Base-by-base conservation (phyloP, 306 rosid genomes). In the Malus fusca region DNA sequence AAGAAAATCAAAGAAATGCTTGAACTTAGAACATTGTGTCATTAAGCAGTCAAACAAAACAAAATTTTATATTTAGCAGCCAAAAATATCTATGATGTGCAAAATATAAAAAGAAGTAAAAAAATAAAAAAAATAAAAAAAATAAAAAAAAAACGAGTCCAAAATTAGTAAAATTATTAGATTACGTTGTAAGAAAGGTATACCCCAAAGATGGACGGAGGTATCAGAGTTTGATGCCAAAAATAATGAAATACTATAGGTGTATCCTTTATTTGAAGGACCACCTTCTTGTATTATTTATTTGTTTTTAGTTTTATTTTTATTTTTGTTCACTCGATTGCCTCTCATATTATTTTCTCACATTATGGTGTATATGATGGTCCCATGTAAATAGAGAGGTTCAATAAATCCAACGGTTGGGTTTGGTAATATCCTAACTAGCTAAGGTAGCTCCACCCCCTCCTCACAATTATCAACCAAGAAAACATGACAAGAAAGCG, bases 141-240 rank as follows among this genome's bases (percentile, higher is more conserved):
- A 3, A 30, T n/a, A 31, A 31, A 31, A 31, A 31, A 31, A 31
- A 31, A 0, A 0, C 7, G 0, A n/a, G 17, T 30, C 68, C 69
- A 4, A 66, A 21, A 35, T 66, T 19, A 66, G 69, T 33, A 31
- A 31, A 37, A 35, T 35, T 9, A 66, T 46, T 26, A 13, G 19
- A 28, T 63, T 63, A 3, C 11, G 8, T 11, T 1, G 68, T 33
- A 2, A 58, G 33, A 26, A 61, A 14, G 35, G 66, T 6, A 59
- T 12, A 42, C 37, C 22, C 48, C 22, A 68, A 12, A 14, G 19
- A 73, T 63, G 79, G 69, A 78, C 60, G 77, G 70, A 56, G 65
- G 17, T 12, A 64, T 69, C 74, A 61, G 63, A 71, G 58, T 19
- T 33, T 21, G 13, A 19, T 71, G 68, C 69, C 9, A 4, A 37